These are phyloP conservation scores for Porpolomopsis calyptriformis DNA, from an alignment of 768 basidiomycete species.

Conservation along the genomic window DNA sequence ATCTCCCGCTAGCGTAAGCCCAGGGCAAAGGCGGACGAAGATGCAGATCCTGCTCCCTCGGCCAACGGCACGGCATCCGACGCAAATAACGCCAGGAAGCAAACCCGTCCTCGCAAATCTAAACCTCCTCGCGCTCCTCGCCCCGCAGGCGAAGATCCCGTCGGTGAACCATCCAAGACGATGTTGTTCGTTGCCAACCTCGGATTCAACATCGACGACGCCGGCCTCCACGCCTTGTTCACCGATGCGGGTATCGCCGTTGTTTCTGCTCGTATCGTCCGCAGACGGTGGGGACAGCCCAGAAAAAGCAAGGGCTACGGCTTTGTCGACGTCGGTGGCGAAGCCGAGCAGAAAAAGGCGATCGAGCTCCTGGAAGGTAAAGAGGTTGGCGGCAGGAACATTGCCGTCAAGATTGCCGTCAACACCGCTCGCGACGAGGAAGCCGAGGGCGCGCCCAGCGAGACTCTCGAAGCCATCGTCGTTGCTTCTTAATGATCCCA, in stretches of 20 bases:
- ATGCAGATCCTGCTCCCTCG: slow-evolving; percentile 29
- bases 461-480: slow-evolving; percentile 1
- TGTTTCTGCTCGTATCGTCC: slow-evolving; percentile 81
- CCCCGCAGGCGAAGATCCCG: slow-evolving; percentile 71
- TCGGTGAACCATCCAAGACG: slow-evolving; percentile 79
- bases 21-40: slow-evolving; percentile 36
- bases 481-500: slow-evolving; percentile 14
- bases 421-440: slow-evolving; percentile 62
- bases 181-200: slow-evolving; percentile 97
- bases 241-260: slow-evolving; percentile 77
- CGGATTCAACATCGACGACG: slow-evolving; percentile 87
- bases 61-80: slow-evolving; percentile 25
- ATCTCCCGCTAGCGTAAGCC: slow-evolving; percentile 42
- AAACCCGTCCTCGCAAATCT: slow-evolving; percentile 44
- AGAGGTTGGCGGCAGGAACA: slow-evolving; percentile 72
- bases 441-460: slow-evolving; percentile 19
- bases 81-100: slow-evolving; percentile 33
- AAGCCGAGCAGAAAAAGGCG: slow-evolving; percentile 87
- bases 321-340: slow-evolving; percentile 88
- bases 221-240: slow-evolving; percentile 69
- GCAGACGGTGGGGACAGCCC: slow-evolving; percentile 71
- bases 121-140: slow-evolving; percentile 50
- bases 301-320: slow-evolving; percentile 94
- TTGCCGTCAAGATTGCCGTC: slow-evolving; percentile 94
- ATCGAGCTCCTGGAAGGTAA: slow-evolving; percentile 80